Conservation (phyloP, 257 asterid genomes). For the Ilex aquifolium region DNA sequence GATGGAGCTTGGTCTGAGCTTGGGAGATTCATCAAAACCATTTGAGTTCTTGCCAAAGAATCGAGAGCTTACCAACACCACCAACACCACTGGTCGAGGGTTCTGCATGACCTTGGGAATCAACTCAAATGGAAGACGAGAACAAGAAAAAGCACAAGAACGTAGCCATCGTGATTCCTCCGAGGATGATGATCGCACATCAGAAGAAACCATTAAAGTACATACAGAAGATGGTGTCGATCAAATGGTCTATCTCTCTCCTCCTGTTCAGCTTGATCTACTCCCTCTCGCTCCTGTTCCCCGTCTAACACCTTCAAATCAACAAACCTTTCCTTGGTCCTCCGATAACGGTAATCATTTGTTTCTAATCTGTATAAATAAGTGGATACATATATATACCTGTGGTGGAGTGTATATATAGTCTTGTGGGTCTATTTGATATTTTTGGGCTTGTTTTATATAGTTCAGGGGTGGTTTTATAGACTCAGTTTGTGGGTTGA, state of each 20-base stretch:
- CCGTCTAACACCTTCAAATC: constrained; percentile 28
- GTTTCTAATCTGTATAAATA: background rate
- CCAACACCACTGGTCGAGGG: constrained; percentile 14
- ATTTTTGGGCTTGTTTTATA: background rate
- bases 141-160: constrained; percentile 9
- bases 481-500: background rate
- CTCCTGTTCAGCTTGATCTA: constrained; percentile 55
- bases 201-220: background rate
- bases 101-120: constrained; percentile 57
- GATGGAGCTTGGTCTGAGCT: constrained; percentile 74
- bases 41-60: constrained; percentile 18
- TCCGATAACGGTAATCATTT: constrained; percentile 52
- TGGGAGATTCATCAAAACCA: constrained; percentile 48
- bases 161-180: constrained; percentile 11
- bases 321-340: constrained; percentile 42
- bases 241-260: constrained; percentile 12
- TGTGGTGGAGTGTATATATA: background rate
- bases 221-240: constrained; percentile 22
- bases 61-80: constrained; percentile 1
- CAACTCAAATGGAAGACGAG: constrained; percentile 12
- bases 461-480: no score
- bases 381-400: background rate
- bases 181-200: constrained; percentile 17
- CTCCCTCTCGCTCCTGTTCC: constrained; percentile 49
- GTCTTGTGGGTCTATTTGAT: background rate